Percentiles rank a stretch among this genome's conserved stretches.
These are phyloP conservation scores for Eimeria praecox DNA, from an alignment of 169 alveolate species.

Conservation along the genomic window DNA sequence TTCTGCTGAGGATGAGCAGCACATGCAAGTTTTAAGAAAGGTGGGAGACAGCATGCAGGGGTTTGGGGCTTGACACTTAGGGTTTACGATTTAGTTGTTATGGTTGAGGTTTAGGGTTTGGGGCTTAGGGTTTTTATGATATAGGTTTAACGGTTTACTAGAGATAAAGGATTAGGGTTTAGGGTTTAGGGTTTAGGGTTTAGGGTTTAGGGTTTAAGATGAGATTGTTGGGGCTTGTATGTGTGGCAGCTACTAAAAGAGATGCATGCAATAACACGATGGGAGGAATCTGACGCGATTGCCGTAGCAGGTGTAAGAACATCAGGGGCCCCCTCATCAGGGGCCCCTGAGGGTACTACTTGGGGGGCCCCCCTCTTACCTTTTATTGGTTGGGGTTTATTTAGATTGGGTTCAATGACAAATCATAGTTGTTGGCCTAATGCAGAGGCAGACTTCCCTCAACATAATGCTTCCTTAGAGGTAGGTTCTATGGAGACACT, in stretches of 20 bases:
- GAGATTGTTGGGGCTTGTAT: neutral
- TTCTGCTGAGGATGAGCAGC: slow-evolving; percentile 29
- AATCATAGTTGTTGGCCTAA: slow-evolving; percentile 84
- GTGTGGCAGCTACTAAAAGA: slow-evolving; percentile 47
- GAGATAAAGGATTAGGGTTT: neutral
- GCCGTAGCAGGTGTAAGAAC: neutral
- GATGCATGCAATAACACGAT: slow-evolving; percentile 38
- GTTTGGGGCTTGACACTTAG: neutral
- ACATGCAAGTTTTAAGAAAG: neutral
- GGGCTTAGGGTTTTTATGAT: neutral
- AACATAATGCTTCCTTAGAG: neutral
- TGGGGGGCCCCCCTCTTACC: slow-evolving; percentile 74
- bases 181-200: neutral
- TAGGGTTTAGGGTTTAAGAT: neutral
- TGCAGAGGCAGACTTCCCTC: slow-evolving; percentile 78
- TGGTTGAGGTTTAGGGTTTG: neutral
- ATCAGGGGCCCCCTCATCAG: neutral
- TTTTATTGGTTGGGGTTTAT: slow-evolving; percentile 82
- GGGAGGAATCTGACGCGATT: slow-evolving; percentile 1
- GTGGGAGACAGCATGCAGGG: neutral
- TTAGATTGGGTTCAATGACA: slow-evolving; percentile 78
- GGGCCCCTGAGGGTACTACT: neutral
- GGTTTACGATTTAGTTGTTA: neutral
- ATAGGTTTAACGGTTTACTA: neutral
- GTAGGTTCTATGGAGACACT: neutral